Conservation (phyloP, 805 yeast genomes). For the Candida maltosa region DNA sequence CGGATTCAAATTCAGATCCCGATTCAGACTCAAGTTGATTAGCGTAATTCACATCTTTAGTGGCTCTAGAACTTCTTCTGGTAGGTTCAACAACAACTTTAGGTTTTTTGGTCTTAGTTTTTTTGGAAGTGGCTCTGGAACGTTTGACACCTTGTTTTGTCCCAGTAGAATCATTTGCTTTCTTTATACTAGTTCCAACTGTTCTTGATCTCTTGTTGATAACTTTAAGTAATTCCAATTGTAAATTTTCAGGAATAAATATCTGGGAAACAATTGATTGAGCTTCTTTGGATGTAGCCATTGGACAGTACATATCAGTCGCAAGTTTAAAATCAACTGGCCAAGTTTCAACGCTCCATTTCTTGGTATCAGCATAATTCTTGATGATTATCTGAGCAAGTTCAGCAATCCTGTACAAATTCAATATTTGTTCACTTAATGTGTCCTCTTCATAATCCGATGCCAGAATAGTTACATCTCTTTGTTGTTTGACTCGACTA, state of each 20-base stretch:
- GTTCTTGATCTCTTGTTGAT: conserved; percentile 26
- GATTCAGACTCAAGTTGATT: conserved; percentile 14
- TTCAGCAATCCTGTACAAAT: conserved; percentile 69
- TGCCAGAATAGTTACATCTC: conserved; percentile 49
- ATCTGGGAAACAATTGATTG: conserved; percentile 52
- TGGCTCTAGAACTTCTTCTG: conserved; percentile 42
- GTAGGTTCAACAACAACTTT: conserved; percentile 19
- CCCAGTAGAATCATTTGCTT: conserved; percentile 13
- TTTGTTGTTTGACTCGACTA: conserved; percentile 73
- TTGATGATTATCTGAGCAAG: conserved; percentile 65
- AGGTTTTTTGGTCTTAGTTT: conserved; percentile 1
- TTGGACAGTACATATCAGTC: conserved; percentile 64
- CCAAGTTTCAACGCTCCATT: conserved; percentile 76
- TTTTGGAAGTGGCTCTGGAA: conserved; percentile 1
- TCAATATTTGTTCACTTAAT: conserved; percentile 23
- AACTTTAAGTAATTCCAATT: conserved; percentile 30
- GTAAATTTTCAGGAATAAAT: conserved; percentile 50
- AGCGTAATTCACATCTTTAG: conserved; percentile 32
- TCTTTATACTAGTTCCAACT: conserved; percentile 14
- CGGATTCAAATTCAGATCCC: no score
- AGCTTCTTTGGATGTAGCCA: conserved; percentile 55
- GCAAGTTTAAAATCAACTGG: conserved; percentile 76
- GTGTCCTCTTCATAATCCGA: conserved; percentile 29
- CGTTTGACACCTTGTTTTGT: conserved; percentile 9
- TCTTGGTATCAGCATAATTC: conserved; percentile 51